Percentiles rank a stretch among this genome's conserved stretches.
Conservation (phyloP, 2,329 filamentous ascomycete species). For the Stachybotrys elegans region DNA sequence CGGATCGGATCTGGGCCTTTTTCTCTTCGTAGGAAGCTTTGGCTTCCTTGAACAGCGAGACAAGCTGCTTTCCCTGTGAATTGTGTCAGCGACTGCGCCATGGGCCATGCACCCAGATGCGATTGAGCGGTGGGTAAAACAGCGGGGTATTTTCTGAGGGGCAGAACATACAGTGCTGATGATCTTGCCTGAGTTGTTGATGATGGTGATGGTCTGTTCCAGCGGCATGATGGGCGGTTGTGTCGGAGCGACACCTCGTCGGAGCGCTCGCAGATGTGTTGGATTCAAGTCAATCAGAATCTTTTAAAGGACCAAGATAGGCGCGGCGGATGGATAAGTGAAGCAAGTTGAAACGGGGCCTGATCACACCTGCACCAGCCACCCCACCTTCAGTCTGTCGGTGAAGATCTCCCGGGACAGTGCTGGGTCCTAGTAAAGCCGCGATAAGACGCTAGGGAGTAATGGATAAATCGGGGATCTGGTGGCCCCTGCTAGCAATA, state of each 20-base stretch:
- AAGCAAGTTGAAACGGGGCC: too few species aligned
- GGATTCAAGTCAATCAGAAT: too few species aligned
- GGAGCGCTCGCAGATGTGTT: too few species aligned
- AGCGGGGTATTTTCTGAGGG: too few species aligned
- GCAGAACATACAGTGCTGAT: slow-evolving; percentile 69
- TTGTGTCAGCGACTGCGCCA: neutral
- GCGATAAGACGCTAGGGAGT: too few species aligned
- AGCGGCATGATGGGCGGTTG: slow-evolving; percentile 32
- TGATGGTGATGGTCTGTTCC: slow-evolving; percentile 76
- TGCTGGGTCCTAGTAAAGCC: too few species aligned
- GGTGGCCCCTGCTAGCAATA: too few species aligned
- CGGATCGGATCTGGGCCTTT: slow-evolving; percentile 73
- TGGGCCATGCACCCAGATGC: neutral
- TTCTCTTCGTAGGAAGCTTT: slow-evolving; percentile 82
- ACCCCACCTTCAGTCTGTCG: slow-evolving; percentile 1
- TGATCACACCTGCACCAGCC: neutral
- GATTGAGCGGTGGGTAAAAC: neutral
- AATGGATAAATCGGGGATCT: too few species aligned
- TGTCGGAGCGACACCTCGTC: neutral
- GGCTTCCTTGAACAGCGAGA: slow-evolving; percentile 88
- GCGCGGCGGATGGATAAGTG: too few species aligned
- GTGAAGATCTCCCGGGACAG: slow-evolving; percentile 4
- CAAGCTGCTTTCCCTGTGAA: slow-evolving; percentile 76
- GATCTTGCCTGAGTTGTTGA: slow-evolving; percentile 87
- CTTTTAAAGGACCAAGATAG: too few species aligned